Evolutionary conservation across 257 asterid genomes (phyloP).

Genomic region (Solanum clarkiae): DNA sequence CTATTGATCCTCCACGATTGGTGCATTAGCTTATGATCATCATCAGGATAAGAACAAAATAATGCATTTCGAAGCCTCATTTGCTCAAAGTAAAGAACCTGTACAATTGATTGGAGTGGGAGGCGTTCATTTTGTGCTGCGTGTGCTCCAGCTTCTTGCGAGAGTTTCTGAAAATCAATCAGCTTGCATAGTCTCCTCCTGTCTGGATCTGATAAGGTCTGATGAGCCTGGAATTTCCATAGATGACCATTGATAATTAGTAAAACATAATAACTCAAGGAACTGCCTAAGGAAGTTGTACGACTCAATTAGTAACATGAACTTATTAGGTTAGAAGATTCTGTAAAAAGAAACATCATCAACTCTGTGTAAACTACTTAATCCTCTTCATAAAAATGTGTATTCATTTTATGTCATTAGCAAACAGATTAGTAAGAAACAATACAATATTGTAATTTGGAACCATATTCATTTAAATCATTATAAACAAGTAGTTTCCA

Average conservation of each 20-base stretch:
- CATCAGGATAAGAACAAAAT: conserved; percentile 62
- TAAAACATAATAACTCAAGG: not conserved
- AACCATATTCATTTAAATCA: not conserved
- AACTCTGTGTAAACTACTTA: not conserved
- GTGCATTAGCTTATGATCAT: conserved; percentile 71
- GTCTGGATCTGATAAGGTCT: conserved; percentile 59
- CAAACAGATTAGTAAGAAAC: not conserved
- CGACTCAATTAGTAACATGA: not conserved
- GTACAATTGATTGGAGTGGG: conserved; percentile 86
- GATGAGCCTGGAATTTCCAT: conserved; percentile 57
- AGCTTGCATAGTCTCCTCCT: conserved; percentile 67
- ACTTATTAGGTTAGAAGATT: not conserved
- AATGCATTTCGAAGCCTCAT: conserved; percentile 64
- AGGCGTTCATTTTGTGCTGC: conserved; percentile 98
- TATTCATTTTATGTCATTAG: not conserved
- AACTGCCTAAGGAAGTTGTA: not conserved
- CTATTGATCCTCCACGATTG: conserved; percentile 84
- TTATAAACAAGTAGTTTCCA: not conserved
- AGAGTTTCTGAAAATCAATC: conserved; percentile 80
- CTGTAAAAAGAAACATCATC: not conserved
- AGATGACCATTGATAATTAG: not conserved
- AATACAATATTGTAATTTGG: not conserved
- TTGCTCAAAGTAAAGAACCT: conserved; percentile 88
- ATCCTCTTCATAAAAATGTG: not conserved
- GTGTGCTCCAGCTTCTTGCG: conserved; percentile 90